These are phyloP conservation scores for Euptelea pleiosperma DNA, from an alignment of 164 flowering plant species.

Conservation along the genomic window DNA sequence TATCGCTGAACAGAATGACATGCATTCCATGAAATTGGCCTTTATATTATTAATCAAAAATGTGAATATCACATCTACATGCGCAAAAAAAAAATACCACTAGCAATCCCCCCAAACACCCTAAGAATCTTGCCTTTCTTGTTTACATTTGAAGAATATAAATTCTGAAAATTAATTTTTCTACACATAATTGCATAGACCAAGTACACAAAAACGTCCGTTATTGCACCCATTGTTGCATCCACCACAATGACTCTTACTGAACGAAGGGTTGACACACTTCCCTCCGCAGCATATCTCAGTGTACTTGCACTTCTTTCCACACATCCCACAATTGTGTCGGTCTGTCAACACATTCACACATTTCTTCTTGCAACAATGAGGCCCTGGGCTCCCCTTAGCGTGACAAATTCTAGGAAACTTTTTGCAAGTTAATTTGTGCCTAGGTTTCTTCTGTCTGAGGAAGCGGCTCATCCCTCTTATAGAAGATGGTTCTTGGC, in stretches of 20 bases:
- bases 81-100: too few relatives aligned
- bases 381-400: constrained; percentile 15
- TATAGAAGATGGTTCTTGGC: constrained; percentile 7
- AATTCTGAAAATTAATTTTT: too few relatives aligned
- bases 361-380: constrained; percentile 23
- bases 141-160: too few relatives aligned
- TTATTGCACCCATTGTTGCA: constrained; percentile 20
- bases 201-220: constrained; percentile 4
- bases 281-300: constrained; percentile 23
- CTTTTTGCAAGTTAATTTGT: constrained; percentile 16
- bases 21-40: too few relatives aligned
- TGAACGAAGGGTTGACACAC: constrained; percentile 15
- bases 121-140: too few relatives aligned
- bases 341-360: constrained; percentile 18
- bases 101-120: too few relatives aligned
- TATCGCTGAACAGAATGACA: too few relatives aligned
- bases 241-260: constrained; percentile 16
- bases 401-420: constrained; percentile 17
- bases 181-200: constrained; percentile 20
- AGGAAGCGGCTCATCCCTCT: constrained; percentile 12
- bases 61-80: too few relatives aligned
- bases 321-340: constrained; percentile 21
- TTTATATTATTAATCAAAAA: too few relatives aligned
- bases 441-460: background rate
- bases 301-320: constrained; percentile 21